Percentiles rank a stretch among this genome's conserved stretches.
Evolutionary conservation across 805 yeast species (phyloP).

Genomic region (Tetrapisispora arboricola): DNA sequence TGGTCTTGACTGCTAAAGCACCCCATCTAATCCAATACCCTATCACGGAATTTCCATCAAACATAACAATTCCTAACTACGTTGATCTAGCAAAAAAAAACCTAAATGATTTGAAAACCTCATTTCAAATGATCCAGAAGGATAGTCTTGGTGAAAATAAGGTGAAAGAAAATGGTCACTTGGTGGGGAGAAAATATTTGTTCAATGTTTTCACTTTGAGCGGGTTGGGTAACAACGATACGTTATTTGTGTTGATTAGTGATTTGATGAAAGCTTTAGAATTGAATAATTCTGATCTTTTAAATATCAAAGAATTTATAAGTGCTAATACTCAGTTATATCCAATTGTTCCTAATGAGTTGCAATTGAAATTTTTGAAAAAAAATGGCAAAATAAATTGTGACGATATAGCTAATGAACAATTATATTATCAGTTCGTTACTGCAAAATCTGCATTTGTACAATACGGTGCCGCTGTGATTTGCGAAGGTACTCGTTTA

Average conservation of each 20-base stretch:
- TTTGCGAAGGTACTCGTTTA: slow-evolving; percentile 39
- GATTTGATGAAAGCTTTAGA: slow-evolving; percentile 32
- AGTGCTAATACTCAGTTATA: slow-evolving; percentile 30
- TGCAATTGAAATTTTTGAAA: slow-evolving; percentile 32
- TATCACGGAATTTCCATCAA: slow-evolving; percentile 13
- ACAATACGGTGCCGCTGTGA: slow-evolving; percentile 41
- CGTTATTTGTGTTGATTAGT: slow-evolving; percentile 28
- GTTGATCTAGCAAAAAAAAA: slow-evolving; percentile 6
- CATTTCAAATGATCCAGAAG: slow-evolving; percentile 13
- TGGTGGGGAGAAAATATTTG: slow-evolving; percentile 33
- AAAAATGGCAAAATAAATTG: slow-evolving; percentile 18
- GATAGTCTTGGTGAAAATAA: slow-evolving; percentile 41
- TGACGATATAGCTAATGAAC: slow-evolving; percentile 18
- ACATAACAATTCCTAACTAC: slow-evolving; percentile 12
- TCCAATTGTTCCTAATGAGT: slow-evolving; percentile 29
- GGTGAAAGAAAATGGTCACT: slow-evolving; percentile 31
- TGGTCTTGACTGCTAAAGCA: slow-evolving; percentile 12
- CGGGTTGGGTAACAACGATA: slow-evolving; percentile 19
- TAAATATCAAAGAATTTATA: slow-evolving; percentile 36
- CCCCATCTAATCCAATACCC: slow-evolving; percentile 16
- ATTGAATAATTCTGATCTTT: slow-evolving; percentile 23
- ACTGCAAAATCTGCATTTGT: slow-evolving; percentile 38
- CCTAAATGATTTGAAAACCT: slow-evolving; percentile 1
- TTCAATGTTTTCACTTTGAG: slow-evolving; percentile 33
- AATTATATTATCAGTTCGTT: slow-evolving; percentile 18